phyloP scores from a whole-genome alignment of 257 asterid species.

The Solanum paucissectum region DNA sequence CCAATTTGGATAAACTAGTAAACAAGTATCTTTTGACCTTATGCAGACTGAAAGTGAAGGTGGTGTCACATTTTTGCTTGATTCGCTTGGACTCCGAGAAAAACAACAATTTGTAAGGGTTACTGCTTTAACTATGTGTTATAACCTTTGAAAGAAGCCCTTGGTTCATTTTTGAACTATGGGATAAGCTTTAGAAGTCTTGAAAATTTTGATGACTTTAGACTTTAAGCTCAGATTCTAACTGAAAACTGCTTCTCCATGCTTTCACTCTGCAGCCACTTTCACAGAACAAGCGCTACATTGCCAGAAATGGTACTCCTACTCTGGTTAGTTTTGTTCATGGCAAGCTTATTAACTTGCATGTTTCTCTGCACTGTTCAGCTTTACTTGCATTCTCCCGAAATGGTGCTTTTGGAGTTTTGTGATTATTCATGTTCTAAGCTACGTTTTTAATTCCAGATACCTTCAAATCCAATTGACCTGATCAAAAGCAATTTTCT shows the following conservation, averaged over 20 bases:
- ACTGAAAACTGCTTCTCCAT: slow-evolving; percentile 1
- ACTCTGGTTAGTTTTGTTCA: slow-evolving; percentile 37
- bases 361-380: background rate
- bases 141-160: background rate
- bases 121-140: background rate
- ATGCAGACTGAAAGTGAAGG: slow-evolving; percentile 77
- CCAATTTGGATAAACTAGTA: background rate
- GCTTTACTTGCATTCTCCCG: background rate
- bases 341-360: background rate
- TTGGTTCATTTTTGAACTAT: background rate
- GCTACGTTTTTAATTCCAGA: slow-evolving; percentile 24
- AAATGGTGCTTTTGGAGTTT: background rate
- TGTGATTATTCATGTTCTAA: background rate
- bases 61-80: slow-evolving; percentile 68
- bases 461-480: slow-evolving; percentile 72
- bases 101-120: slow-evolving; percentile 65
- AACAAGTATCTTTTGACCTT: slow-evolving; percentile 1
- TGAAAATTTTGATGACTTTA: background rate
- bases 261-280: slow-evolving; percentile 52
- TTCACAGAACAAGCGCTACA: slow-evolving; percentile 79
- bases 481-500: slow-evolving; percentile 66
- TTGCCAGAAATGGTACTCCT: slow-evolving; percentile 71
- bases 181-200: background rate
- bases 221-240: background rate
- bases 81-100: slow-evolving; percentile 67